Evolutionary conservation across 805 yeast species (phyloP).

Genomic region (Komagataella populi): DNA sequence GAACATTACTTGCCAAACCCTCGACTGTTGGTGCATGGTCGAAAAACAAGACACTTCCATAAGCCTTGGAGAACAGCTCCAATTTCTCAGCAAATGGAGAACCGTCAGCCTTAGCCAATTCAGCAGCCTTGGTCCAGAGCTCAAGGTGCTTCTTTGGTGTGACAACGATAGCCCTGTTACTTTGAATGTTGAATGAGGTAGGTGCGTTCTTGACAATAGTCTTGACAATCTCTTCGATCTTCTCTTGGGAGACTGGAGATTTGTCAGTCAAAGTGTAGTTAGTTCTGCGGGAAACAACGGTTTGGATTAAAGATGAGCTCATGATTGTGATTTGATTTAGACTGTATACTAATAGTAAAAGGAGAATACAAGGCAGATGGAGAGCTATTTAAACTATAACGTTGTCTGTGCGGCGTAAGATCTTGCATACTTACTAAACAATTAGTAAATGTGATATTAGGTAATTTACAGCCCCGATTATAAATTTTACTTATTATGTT

Average conservation of each 20-base stretch:
- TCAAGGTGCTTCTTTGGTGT: conserved; percentile 30
- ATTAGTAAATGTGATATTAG: not conserved
- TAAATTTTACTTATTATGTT: not conserved
- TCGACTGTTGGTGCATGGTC: conserved; percentile 26
- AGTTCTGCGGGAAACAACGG: conserved; percentile 30
- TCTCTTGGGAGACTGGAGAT: conserved; percentile 21
- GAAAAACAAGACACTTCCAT: conserved; percentile 30
- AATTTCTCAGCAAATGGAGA: conserved; percentile 18
- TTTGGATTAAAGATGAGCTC: conserved; percentile 12
- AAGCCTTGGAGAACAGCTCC: conserved; percentile 22
- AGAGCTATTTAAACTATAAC: not conserved
- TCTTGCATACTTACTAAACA: not conserved
- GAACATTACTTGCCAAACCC: conserved; percentile 26
- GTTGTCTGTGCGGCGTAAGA: not conserved
- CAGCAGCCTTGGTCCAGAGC: conserved; percentile 30
- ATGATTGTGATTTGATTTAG: not conserved
- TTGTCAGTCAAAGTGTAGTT: conserved; percentile 29
- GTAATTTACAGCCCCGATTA: not conserved
- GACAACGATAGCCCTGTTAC: conserved; percentile 31
- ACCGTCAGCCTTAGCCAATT: conserved; percentile 21
- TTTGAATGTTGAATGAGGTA: conserved; percentile 37
- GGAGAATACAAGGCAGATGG: not conserved
- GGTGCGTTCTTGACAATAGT: conserved; percentile 33
- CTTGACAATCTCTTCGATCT: conserved; percentile 27
- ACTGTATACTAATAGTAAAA: not conserved